Base-by-base conservation (phyloP, 129 eudicot genomes). In the Tagetes erecta region DNA sequence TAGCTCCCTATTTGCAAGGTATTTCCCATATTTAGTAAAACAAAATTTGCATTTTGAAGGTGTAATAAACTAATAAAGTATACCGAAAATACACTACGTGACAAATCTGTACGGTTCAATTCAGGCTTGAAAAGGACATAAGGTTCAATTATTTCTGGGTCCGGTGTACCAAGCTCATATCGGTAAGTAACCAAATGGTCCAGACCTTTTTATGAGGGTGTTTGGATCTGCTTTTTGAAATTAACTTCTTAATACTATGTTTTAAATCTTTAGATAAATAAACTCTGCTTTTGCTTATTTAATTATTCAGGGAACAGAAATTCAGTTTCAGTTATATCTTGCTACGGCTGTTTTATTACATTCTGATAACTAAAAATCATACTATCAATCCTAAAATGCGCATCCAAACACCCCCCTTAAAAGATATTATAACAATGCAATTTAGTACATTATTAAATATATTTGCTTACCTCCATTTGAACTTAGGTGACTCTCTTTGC, bases 1-100 rank as follows among this genome's bases (percentile, higher is more conserved):
- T 78, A 91, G 99, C 83, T 85, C 90, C 76, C 86, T 95, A 62
- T 95, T 95, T 67, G 96, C 99, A 58, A 88, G 99, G 99, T 94
- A 65, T 49, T 27, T 46, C 50, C 71, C 33, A 47, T 33, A 49
- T 51, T 45, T 39, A 6, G 38, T 38, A 62, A 62, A 20, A 35
- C 27, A 27, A 59, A 77, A 64, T n/a, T 74, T 56, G 58, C 13
- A 52, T 49, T 4, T 37, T 30, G 51, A 75, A 64, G 41, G 35
- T 77, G 40, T 44, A 44, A 44, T 8, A 20, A 20, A 20, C 27
- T 57, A 55, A 57, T 35, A 10, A 64, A 35, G 67, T 70, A 64
- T 55, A 67, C 44, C 76, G 39, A 36, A 74, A 37, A 46, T 27
- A 73, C 70, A 37, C 71, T 31, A 72, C 65, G 52, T 35, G 78